phyloP scores from a whole-genome alignment of 371 early-diverging fungal genomes.

The Nematocida ausubeli region DNA sequence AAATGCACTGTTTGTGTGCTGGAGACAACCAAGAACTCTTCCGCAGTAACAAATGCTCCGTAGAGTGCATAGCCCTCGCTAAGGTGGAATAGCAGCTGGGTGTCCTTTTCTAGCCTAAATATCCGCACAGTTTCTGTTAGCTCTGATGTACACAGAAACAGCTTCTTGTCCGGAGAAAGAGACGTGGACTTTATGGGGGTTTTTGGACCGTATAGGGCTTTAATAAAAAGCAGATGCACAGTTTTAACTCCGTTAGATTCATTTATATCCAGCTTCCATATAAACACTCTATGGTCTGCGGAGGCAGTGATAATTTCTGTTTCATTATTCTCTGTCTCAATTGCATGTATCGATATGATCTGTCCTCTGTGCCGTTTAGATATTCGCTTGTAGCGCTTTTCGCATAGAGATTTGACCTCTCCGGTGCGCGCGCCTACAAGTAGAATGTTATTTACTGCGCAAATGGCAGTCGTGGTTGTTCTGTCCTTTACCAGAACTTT shows the following conservation, averaged over 20 bases:
- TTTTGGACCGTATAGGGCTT: constrained; percentile 40
- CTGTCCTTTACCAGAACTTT: constrained; percentile 11
- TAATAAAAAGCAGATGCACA: constrained; percentile 25
- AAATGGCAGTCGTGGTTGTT: constrained; percentile 6
- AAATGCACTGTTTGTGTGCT: constrained; percentile 13
- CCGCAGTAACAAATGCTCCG: neutral
- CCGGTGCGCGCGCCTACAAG: constrained; percentile 32
- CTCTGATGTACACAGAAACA: constrained; percentile 45
- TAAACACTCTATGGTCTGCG: constrained; percentile 1
- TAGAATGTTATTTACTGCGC: neutral
- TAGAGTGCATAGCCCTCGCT: constrained; percentile 7
- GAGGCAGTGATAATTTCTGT: constrained; percentile 36
- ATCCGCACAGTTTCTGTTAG: constrained; percentile 15
- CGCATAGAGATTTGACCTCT: neutral
- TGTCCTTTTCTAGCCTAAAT: constrained; percentile 38
- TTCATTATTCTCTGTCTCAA: constrained; percentile 13
- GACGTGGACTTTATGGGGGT: constrained; percentile 24
- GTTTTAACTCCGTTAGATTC: neutral
- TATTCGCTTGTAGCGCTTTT: neutral
- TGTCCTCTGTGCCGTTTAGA: constrained; percentile 15
- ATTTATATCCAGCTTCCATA: constrained; percentile 35
- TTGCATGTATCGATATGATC: neutral
- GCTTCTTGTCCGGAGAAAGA: neutral
- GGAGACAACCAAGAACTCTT: constrained; percentile 14
- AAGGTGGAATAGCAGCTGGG: constrained; percentile 39